Evolutionary conservation across 1,139 yeast species (phyloP).

Genomic region (Blastobotrys persicus): DNA sequence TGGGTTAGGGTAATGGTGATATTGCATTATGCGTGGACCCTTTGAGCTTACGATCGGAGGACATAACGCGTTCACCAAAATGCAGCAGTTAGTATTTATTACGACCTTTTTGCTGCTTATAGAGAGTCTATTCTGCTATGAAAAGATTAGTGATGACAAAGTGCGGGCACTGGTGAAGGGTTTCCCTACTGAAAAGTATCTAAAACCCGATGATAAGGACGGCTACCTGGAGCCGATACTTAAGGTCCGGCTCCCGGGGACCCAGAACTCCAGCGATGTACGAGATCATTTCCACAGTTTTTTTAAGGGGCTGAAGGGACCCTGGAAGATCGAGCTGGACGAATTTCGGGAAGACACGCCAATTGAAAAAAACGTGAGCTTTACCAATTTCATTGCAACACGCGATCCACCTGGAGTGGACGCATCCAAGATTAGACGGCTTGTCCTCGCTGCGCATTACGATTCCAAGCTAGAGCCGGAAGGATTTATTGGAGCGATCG

Average conservation of each 20-base stretch:
- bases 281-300: slow-evolving; percentile 39
- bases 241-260: slow-evolving; percentile 46
- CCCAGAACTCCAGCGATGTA: slow-evolving; percentile 41
- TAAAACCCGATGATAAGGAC: slow-evolving; percentile 24
- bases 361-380: slow-evolving; percentile 36
- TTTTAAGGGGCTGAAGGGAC: slow-evolving; percentile 25
- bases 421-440: slow-evolving; percentile 32
- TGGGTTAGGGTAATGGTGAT: neutral
- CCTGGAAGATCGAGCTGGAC: slow-evolving; percentile 46
- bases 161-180: slow-evolving; percentile 4
- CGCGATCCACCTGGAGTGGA: slow-evolving; percentile 30
- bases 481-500: slow-evolving; percentile 61
- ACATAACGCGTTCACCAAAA: neutral
- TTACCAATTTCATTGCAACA: slow-evolving; percentile 47
- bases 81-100: neutral
- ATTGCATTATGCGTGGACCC: no score
- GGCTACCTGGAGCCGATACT: slow-evolving; percentile 36
- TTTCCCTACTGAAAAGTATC: slow-evolving; percentile 17
- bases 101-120: neutral
- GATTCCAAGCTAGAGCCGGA: slow-evolving; percentile 49
- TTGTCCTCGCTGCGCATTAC: slow-evolving; percentile 54
- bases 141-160: slow-evolving; percentile 6
- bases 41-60: neutral
- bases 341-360: slow-evolving; percentile 42
- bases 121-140: neutral